Evolutionary conservation across 306 rosid species (phyloP).

Genomic region (Quercus suber): DNA sequence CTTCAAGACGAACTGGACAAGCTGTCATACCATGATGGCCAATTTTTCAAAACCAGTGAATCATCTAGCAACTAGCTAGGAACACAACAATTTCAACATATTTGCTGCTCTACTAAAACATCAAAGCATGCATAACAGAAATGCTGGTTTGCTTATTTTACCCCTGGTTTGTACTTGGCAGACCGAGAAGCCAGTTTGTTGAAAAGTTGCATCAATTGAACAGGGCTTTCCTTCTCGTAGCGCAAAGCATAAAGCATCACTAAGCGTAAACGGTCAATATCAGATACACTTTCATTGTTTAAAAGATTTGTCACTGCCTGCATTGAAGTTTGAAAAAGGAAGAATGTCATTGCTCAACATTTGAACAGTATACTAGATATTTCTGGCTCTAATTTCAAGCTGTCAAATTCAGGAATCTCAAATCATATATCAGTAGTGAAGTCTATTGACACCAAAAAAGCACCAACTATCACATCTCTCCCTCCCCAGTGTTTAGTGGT

Average conservation of each 20-base stretch:
- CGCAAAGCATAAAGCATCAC: constrained; percentile 93
- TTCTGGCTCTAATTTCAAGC: background rate
- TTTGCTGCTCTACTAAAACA: background rate
- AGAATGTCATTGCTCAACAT: constrained; percentile 16
- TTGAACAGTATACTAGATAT: background rate
- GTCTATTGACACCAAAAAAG: too few species aligned
- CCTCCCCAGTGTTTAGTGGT: too few species aligned
- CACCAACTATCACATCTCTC: too few species aligned
- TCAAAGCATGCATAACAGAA: constrained; percentile 1
- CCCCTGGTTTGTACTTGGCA: constrained; percentile 78
- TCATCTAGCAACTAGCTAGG: constrained; percentile 13
- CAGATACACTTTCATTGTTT: constrained; percentile 69
- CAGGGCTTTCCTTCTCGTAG: constrained; percentile 92
- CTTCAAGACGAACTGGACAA: constrained; percentile 91
- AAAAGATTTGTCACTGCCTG: constrained; percentile 85
- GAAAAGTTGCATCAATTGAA: constrained; percentile 84
- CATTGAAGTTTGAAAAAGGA: constrained; percentile 30
- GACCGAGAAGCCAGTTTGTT: constrained; percentile 70
- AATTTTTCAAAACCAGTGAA: constrained; percentile 33
- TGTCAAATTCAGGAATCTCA: background rate
- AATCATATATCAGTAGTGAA: background rate
- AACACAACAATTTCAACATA: constrained; percentile 9
- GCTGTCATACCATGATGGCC: constrained; percentile 52
- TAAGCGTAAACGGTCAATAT: constrained; percentile 66
- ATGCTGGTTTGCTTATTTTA: constrained; percentile 23